Percentiles rank a stretch among this genome's conserved stretches.
These are phyloP conservation scores for Filosporella fistucella DNA, from an alignment of 495 filamentous ascomycete species.

Conservation along the genomic window DNA sequence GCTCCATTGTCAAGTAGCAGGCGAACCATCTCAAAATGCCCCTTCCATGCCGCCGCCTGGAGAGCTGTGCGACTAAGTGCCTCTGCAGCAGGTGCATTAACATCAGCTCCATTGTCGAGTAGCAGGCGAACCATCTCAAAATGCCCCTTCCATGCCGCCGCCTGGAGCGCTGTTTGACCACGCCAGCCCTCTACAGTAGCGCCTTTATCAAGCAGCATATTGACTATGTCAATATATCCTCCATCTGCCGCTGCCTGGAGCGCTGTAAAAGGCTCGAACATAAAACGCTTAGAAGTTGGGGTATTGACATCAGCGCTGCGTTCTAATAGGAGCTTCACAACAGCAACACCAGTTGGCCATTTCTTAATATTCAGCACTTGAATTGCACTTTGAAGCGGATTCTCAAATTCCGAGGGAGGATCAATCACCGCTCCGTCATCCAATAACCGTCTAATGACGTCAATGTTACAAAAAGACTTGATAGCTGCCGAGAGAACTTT, in stretches of 20 bases:
- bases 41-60: neutral
- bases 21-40: conserved; percentile 5
- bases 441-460: too few relatives aligned
- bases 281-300: too few relatives aligned
- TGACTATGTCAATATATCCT: conserved; percentile 8
- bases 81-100: conserved; percentile 2
- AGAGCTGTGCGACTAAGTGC: neutral
- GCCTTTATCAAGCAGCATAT: conserved; percentile 21
- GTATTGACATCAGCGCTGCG: too few relatives aligned
- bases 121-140: conserved; percentile 8
- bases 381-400: too few relatives aligned
- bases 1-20: conserved; percentile 9
- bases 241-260: conserved; percentile 5
- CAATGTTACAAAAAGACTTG: too few relatives aligned
- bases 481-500: too few relatives aligned
- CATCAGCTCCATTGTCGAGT: conserved; percentile 4
- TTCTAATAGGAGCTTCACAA: too few relatives aligned
- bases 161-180: conserved; percentile 9
- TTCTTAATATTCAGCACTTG: too few relatives aligned
- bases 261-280: too few relatives aligned
- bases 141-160: neutral
- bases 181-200: conserved; percentile 20
- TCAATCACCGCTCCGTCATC: too few relatives aligned
- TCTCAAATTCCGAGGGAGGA: too few relatives aligned
- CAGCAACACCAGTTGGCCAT: too few relatives aligned